A percentile compares a stretch with the other conserved stretches of the same genome.
Evolutionary conservation across 441 rosid species (phyloP).

Genomic region (Raphanus hybrid): DNA sequence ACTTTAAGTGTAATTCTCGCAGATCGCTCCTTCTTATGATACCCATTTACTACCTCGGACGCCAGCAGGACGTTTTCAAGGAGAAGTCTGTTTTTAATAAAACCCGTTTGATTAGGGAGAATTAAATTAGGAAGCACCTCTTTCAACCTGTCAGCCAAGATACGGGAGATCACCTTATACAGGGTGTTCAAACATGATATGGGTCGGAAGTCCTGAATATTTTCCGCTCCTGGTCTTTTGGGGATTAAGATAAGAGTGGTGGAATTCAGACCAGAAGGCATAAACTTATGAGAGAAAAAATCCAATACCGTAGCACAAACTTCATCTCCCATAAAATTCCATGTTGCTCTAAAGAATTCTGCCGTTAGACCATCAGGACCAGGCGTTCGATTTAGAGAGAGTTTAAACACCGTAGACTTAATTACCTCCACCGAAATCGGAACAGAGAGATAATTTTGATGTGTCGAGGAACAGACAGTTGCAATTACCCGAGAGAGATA

Average conservation of each 20-base stretch:
- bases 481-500: neutral
- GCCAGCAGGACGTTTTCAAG: neutral
- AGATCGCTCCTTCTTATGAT: neutral
- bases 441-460: neutral
- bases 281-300: neutral
- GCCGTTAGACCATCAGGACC: neutral
- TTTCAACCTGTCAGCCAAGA: neutral
- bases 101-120: neutral
- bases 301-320: neutral
- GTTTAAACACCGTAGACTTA: neutral
- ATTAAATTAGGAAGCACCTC: neutral
- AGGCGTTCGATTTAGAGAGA: neutral
- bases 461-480: neutral
- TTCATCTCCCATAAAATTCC: neutral
- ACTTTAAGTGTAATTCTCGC: neutral
- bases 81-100: neutral
- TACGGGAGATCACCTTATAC: neutral
- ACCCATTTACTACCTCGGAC: neutral
- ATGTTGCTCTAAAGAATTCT: neutral
- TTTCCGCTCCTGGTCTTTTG: no score
- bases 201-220: neutral
- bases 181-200: neutral
- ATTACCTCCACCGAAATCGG: neutral
- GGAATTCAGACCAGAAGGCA: neutral
- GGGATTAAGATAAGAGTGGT: neutral